Conservation (phyloP, 2,329 filamentous ascomycete genomes). For the Aspergillus sp. region DNA sequence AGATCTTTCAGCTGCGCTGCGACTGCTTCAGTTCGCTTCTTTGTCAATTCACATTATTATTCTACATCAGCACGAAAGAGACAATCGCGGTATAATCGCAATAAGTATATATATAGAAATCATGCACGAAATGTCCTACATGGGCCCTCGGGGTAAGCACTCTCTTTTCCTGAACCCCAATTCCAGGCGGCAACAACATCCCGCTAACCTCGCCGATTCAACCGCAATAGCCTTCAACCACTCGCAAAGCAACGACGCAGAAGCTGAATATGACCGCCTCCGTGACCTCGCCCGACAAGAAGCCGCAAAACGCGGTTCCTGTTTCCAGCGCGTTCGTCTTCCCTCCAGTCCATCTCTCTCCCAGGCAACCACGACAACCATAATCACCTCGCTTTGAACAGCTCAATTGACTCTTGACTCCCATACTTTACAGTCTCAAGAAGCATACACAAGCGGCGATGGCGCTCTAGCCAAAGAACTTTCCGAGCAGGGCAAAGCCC, state of each 20-base stretch:
- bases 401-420: conserved; percentile 2
- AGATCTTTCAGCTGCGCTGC: conserved; percentile 5
- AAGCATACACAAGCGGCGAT: conserved; percentile 83
- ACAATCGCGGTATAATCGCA: conserved; percentile 2
- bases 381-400: neutral
- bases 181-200: neutral
- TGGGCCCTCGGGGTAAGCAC: conserved; percentile 44
- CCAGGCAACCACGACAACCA: neutral
- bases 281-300: conserved; percentile 82
- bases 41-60: neutral
- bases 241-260: conserved; percentile 66
- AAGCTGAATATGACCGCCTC: conserved; percentile 90
- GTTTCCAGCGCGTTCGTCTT: conserved; percentile 68
- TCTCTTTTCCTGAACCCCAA: neutral
- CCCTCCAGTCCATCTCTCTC: neutral
- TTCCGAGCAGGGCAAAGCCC: conserved; percentile 81
- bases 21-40: neutral
- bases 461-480: conserved; percentile 81
- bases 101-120: conserved; percentile 2
- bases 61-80: neutral
- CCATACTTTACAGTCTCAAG: conserved; percentile 60
- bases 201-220: conserved; percentile 8
- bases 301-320: conserved; percentile 75
- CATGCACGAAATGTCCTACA: conserved; percentile 51
- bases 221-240: conserved; percentile 73